Evolutionary conservation across 768 basidiomycete species (phyloP).

Genomic region (Termitomyces sp.): DNA sequence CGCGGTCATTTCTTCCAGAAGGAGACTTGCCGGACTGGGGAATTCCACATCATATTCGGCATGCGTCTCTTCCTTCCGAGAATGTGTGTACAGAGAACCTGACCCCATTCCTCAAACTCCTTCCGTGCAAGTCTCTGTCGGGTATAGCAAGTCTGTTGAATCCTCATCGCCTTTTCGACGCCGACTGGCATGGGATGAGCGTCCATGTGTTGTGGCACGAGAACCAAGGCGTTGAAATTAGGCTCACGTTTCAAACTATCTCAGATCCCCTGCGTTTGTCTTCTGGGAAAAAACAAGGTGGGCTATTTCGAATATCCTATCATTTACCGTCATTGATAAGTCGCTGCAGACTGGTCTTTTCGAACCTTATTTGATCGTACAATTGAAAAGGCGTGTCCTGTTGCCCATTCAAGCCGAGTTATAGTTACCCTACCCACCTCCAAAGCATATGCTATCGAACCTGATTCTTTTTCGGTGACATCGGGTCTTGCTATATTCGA

Average conservation of each 20-base stretch:
- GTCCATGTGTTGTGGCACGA: constrained; percentile 67
- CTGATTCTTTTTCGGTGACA: constrained; percentile 38
- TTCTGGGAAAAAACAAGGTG: constrained; percentile 50
- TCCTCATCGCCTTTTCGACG: constrained; percentile 81
- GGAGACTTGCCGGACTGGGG: constrained; percentile 48
- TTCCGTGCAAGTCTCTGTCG: constrained; percentile 87
- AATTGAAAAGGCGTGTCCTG: constrained; percentile 63
- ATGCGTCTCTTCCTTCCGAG: constrained; percentile 77
- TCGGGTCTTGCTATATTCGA: constrained; percentile 41
- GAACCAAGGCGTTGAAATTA: constrained; percentile 54
- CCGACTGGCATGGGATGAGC: constrained; percentile 87
- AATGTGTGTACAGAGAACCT: constrained; percentile 97
- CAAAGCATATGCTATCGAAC: constrained; percentile 39
- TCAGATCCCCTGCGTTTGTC: constrained; percentile 66
- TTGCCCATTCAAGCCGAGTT: constrained; percentile 56
- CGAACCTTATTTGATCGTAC: constrained; percentile 58
- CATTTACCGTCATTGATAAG: neutral
- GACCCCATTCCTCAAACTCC: constrained; percentile 90
- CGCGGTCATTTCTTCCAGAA: constrained; percentile 52
- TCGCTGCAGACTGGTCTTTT: constrained; percentile 66
- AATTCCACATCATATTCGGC: constrained; percentile 52
- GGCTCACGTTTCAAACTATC: constrained; percentile 69
- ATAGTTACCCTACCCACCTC: constrained; percentile 40
- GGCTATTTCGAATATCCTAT: constrained; percentile 2
- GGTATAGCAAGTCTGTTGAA: constrained; percentile 82